phyloP scores from a whole-genome alignment of 805 yeast species.

The Wickerhamomyces rabaulensis region DNA sequence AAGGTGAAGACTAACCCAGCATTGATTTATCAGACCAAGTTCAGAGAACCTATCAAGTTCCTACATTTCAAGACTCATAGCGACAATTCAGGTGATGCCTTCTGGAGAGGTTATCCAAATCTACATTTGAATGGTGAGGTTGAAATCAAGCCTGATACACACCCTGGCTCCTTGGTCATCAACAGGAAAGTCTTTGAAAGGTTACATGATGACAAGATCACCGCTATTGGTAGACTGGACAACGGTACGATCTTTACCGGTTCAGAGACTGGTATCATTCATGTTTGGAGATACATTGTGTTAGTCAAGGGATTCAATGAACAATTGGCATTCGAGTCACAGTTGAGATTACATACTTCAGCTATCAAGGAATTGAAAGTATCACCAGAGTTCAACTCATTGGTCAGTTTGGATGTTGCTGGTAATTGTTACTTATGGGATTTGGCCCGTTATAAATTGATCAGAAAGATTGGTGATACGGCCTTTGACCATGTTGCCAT shows the following conservation, averaged over 20 bases:
- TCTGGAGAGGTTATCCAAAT: constrained; percentile 49
- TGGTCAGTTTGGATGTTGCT: constrained; percentile 46
- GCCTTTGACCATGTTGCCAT: constrained; percentile 33
- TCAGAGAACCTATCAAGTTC: constrained; percentile 34
- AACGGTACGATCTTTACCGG: constrained; percentile 28
- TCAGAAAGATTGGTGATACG: constrained; percentile 31
- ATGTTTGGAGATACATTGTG: constrained; percentile 41
- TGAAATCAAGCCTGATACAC: constrained; percentile 19
- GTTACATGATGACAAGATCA: constrained; percentile 27
- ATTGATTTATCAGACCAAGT: constrained; percentile 38
- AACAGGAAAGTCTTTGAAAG: constrained; percentile 25
- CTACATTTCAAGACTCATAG: constrained; percentile 39
- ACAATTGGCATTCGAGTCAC: constrained; percentile 34
- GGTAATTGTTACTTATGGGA: constrained; percentile 68
- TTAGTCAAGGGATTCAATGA: constrained; percentile 17
- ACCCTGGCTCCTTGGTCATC: constrained; percentile 18
- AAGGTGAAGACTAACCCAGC: constrained; percentile 32
- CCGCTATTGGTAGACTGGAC: constrained; percentile 23
- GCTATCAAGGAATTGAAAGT: constrained; percentile 41
- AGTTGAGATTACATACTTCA: constrained; percentile 54
- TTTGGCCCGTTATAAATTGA: constrained; percentile 42
- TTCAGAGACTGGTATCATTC: constrained; percentile 54
- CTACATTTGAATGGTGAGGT: constrained; percentile 22
- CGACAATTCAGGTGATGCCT: constrained; percentile 25
- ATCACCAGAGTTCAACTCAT: constrained; percentile 47